Evolutionary conservation across 495 filamentous ascomycete species (phyloP).

Genomic region (Aspergillus bridgeri): DNA sequence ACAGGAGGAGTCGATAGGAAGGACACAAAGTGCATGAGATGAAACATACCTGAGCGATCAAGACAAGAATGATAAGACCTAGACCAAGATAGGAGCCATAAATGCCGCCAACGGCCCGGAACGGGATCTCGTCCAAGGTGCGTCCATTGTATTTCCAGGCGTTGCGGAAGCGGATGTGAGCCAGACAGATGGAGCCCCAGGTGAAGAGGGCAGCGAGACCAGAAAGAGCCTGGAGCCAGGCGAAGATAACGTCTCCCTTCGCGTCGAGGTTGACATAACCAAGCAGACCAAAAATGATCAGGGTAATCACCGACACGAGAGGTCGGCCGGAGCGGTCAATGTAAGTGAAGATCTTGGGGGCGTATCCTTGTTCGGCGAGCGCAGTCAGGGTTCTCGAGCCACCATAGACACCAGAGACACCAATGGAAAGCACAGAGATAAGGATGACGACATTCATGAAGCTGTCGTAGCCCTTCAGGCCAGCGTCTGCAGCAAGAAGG

Average conservation of each 20-base stretch:
- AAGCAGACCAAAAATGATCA: constrained; percentile 46
- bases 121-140: constrained; percentile 68
- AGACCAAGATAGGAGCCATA: constrained; percentile 66
- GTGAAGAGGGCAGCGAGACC: constrained; percentile 66
- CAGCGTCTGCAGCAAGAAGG: constrained; percentile 56
- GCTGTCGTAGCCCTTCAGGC: constrained; percentile 61
- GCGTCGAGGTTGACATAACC: constrained; percentile 48
- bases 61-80: constrained; percentile 52
- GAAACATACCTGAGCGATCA: constrained; percentile 50
- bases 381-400: constrained; percentile 61
- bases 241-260: constrained; percentile 38
- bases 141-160: constrained; percentile 55
- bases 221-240: constrained; percentile 67
- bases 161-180: constrained; percentile 71
- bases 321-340: constrained; percentile 48
- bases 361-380: constrained; percentile 56
- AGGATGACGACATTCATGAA: constrained; percentile 77
- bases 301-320: constrained; percentile 42
- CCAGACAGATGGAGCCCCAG: constrained; percentile 67
- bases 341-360: constrained; percentile 51
- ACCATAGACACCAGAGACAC: constrained; percentile 77
- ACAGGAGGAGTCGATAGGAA: neutral
- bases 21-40: neutral
- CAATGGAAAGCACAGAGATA: constrained; percentile 64
- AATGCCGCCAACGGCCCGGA: constrained; percentile 60